Evolutionary conservation across 2,329 filamentous ascomycete species (phyloP).

Genomic region (Aspergillus arachidicola): DNA sequence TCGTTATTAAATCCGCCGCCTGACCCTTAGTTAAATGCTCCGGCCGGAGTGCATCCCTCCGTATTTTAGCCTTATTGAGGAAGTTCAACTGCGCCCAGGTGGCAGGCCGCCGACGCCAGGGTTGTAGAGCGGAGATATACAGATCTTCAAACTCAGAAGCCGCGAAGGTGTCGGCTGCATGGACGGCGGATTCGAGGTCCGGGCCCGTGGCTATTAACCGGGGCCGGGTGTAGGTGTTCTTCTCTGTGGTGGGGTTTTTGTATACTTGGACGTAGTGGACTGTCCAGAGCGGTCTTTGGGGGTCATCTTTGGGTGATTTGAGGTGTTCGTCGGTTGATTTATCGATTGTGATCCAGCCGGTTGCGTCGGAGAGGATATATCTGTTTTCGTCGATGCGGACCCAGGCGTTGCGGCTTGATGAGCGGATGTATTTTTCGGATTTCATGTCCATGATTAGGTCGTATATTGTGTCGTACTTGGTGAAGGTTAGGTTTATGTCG

Average conservation of each 20-base stretch:
- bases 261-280: slow-evolving; percentile 39
- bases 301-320: background rate
- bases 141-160: slow-evolving; percentile 64
- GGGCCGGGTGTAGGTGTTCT: slow-evolving; percentile 67
- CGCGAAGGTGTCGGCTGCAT: slow-evolving; percentile 82
- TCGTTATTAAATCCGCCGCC: slow-evolving; percentile 89
- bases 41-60: slow-evolving; percentile 18
- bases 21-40: slow-evolving; percentile 72
- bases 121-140: slow-evolving; percentile 67
- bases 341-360: slow-evolving; percentile 62
- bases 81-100: slow-evolving; percentile 51
- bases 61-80: slow-evolving; percentile 42
- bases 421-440: slow-evolving; percentile 75
- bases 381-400: slow-evolving; percentile 71
- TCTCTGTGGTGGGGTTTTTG: slow-evolving; percentile 29
- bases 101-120: slow-evolving; percentile 72
- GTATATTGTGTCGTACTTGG: slow-evolving; percentile 88
- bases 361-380: slow-evolving; percentile 70
- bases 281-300: slow-evolving; percentile 24
- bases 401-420: slow-evolving; percentile 77
- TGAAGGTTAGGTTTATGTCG: slow-evolving; percentile 69
- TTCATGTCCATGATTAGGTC: slow-evolving; percentile 84
- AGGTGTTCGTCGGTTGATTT: slow-evolving; percentile 11
- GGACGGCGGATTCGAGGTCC: slow-evolving; percentile 74
- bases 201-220: slow-evolving; percentile 66